phyloP scores from a whole-genome alignment of 306 rosid species.

The Cucurbita pepo region DNA sequence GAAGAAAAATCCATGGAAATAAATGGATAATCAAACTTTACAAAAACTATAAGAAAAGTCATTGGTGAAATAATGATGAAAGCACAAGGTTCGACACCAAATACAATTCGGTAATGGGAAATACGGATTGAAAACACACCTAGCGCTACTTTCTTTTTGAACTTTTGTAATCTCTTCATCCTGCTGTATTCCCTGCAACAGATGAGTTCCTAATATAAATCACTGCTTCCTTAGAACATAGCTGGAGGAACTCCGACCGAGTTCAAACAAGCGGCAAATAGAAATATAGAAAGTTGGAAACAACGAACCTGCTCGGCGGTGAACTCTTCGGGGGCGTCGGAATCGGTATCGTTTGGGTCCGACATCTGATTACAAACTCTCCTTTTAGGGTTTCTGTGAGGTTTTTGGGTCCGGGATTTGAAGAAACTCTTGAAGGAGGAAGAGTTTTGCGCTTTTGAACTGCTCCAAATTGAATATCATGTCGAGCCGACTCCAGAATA shows the following conservation, averaged over 20 bases:
- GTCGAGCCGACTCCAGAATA: neutral
- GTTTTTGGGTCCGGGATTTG: neutral
- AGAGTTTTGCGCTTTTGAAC: neutral
- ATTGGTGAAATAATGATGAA: neutral
- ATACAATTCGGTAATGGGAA: neutral
- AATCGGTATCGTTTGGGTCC: constrained; percentile 35
- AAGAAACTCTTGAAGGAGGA: neutral
- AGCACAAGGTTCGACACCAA: neutral
- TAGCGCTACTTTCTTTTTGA: constrained; percentile 48
- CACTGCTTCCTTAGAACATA: neutral
- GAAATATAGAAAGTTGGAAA: neutral
- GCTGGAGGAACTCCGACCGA: neutral
- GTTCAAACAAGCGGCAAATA: neutral
- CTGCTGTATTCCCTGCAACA: constrained; percentile 44
- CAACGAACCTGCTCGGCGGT: constrained; percentile 48
- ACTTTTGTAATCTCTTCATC: constrained; percentile 40
- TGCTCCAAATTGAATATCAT: neutral
- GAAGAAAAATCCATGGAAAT: neutral
- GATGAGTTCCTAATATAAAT: neutral
- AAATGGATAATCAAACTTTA: neutral
- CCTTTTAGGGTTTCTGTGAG: neutral
- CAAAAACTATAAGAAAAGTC: neutral
- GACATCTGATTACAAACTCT: constrained; percentile 22
- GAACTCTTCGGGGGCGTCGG: constrained; percentile 73
- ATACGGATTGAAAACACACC: constrained; percentile 25